Conservation (phyloP, 805 yeast species). For the Pichia membranifaciens region DNA sequence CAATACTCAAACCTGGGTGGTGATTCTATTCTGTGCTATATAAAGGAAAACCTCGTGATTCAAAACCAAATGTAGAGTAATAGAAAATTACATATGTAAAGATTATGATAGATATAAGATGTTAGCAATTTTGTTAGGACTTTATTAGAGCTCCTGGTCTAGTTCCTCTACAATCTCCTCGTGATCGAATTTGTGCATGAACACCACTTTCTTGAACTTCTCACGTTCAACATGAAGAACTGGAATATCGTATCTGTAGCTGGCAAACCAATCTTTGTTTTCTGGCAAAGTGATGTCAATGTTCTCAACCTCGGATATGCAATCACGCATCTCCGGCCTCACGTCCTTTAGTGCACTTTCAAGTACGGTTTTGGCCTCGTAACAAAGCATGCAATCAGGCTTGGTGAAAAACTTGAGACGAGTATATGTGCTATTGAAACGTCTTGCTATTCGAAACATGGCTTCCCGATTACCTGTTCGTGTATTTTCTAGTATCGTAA, state of each 20-base stretch:
- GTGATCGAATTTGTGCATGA: constrained; percentile 62
- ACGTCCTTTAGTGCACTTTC: constrained; percentile 34
- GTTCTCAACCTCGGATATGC: constrained; percentile 32
- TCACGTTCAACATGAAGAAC: constrained; percentile 63
- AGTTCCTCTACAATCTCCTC: constrained; percentile 51
- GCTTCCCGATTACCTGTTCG: neutral
- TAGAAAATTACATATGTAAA: neutral
- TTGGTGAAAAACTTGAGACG: constrained; percentile 60
- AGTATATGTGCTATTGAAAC: constrained; percentile 1
- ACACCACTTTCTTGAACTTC: constrained; percentile 42
- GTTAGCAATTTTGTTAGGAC: too few relatives aligned
- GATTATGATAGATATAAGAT: too few relatives aligned
- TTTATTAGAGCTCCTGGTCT: constrained; percentile 28
- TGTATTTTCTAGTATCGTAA: too few relatives aligned
- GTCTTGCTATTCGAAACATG: neutral
- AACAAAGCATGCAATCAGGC: constrained; percentile 62
- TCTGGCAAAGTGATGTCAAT: constrained; percentile 57
- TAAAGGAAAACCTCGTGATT: neutral
- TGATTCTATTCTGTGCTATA: constrained; percentile 4
- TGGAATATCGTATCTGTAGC: constrained; percentile 71
- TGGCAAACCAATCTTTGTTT: constrained; percentile 62
- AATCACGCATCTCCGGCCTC: constrained; percentile 18
- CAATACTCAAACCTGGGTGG: constrained; percentile 7
- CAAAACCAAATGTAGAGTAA: neutral
- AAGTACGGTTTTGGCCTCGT: constrained; percentile 53